phyloP scores from a whole-genome alignment of 305 asterid species.

The Fraxinus sp. region DNA sequence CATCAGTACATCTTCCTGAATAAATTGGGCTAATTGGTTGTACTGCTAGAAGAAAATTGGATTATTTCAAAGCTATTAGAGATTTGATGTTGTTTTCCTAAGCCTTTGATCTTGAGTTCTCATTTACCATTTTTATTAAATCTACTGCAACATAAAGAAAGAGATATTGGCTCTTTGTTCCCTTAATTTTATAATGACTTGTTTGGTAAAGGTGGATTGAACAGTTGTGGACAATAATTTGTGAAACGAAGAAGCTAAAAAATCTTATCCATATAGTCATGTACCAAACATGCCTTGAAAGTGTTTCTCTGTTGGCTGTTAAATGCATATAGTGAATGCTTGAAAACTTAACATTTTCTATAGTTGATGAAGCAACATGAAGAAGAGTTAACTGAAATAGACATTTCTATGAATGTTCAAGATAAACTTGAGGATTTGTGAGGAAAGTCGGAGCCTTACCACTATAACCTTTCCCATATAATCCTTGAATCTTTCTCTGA shows the following conservation, averaged over 20 bases:
- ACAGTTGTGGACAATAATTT: neutral
- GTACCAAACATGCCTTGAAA: neutral
- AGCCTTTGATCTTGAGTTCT: neutral
- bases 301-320: constrained; percentile 1
- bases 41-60: neutral
- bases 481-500: constrained; percentile 66
- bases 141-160: neutral
- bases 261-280: neutral
- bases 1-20: neutral
- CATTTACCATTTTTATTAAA: neutral
- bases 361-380: neutral
- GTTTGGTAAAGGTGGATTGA: neutral
- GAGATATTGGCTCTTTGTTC: neutral
- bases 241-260: neutral
- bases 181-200: neutral
- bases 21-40: neutral
- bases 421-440: neutral
- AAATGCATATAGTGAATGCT: constrained; percentile 6
- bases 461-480: constrained; percentile 67
- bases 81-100: too few relatives aligned
- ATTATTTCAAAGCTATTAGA: neutral
- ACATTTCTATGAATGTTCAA: neutral
- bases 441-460: constrained; percentile 42
- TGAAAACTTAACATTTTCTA: neutral
- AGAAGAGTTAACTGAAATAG: neutral